Base-by-base conservation (phyloP, 345 rosid genomes). In the Gossypium rotundifolium region DNA sequence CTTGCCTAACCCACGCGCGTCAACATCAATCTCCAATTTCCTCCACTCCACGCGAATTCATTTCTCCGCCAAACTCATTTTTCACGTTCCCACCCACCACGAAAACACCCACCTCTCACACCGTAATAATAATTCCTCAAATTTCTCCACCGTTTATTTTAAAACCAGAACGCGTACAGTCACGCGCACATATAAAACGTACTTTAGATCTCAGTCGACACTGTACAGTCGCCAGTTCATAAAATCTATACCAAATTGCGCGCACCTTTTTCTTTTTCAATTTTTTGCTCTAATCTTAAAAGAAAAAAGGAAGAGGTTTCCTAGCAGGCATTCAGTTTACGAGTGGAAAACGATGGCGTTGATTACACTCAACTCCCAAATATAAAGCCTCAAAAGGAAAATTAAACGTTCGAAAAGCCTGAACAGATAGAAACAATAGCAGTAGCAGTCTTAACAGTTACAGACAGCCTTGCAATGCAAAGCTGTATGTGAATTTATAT, bases 271-370 rank as follows among this genome's bases (percentile, higher is more conserved):
- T 18, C 20, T 12, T 42, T 13, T 23, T 14, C 38, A 1, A 0
- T 48, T 12, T 48, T 48, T 14, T 48, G 52, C 13, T 48, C 16
- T 59, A 10, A 13, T 69, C 62, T 33, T 4, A 2, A 57, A 59
- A 70, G 18, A 48, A 72, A 40, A 66, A 18, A n/a, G 9, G 20
- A 54, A n/a, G 7, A 33, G 40, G 40, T 33, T 73, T 72, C 80
- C 29, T 33, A 33, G 40, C 40, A 33, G 69, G 77, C 64, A 78
- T 84, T 84, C 87, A 73, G 85, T 71, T 70, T 73, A 72, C 64
- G 74, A 74, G 81, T 71, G 76, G 77, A 70, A 79, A 81, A 77
- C 83, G 79, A 77, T 81, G 87, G 81, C 89, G 85, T 86, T 48
- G 77, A 59, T 70, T 62, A 2, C 84, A 80, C 87, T 81, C 85